Base-by-base conservation (phyloP, 495 filamentous ascomycete genomes). In the Annulohypoxylon bovei region DNA sequence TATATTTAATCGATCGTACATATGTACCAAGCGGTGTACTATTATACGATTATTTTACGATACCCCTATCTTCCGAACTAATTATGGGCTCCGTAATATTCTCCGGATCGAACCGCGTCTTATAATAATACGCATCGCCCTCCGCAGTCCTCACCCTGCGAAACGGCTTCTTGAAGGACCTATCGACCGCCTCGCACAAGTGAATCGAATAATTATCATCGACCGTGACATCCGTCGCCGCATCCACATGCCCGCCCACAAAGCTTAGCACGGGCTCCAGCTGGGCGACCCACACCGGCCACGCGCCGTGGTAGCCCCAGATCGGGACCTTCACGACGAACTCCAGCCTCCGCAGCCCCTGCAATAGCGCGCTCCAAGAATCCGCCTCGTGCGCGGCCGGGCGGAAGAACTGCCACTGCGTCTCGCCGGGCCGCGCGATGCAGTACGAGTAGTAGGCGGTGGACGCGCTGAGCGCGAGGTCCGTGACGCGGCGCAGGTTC, bases 201-300 rank as follows among this genome's bases (percentile, higher is more conserved):
- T n/a, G 42, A 27, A 63, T 46, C 18, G 60, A 53, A 14, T 65
- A 65, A 33, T 70, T 70, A 50, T 70, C 67, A 37, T 70, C 67
- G 8, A 65, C 23, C 20, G 14, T 42, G 1, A 70, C 67, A 14
- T 60, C 54, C 20, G 61, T 65, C 0, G 12, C n/a, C 39, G 54
- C 67, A 23, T 42, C 67, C 2, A 70, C 44, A 25, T 49, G 12
- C 39, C 56, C 67, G 8, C 67, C 60, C 3, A 70, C 16, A 23
- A 65, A 70, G 9, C 46, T 14, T 11, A 70, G 3, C 46, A 70
- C 47, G 7, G 9, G 27, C 47, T 70, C 67, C 2, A 65, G 47
- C 60, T 59, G 40, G 11, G 8, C 30, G 2, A 64, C 54, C 42
- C 60, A 70, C 32, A 28, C 37, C 14, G 54, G 46, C 52, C 50